These are phyloP conservation scores for Medicago truncatula DNA, from an alignment of 306 rosid genomes.

Conservation along the genomic window MtrunA17r5.0-ANR NC_053045.1:34174001-34174500, in stretches of 20 bases:
- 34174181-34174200: neutral
- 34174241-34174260: neutral
- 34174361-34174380: no score
- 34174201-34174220: neutral
- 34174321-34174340: neutral
- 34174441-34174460: no score
- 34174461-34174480: no score
- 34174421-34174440: no score
- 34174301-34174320: neutral
- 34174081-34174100: neutral
- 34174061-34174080: neutral
- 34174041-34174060: neutral
- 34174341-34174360: neutral
- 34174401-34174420: no score
- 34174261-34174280: neutral
- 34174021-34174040: conserved; percentile 9
- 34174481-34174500: no score
- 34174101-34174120: neutral
- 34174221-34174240: neutral
- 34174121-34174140: conserved; percentile 17
- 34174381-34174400: no score
- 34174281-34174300: neutral
- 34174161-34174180: conserved; percentile 8
- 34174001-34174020: neutral
- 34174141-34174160: neutral